A percentile compares a stretch with the other conserved stretches of the same genome.
These are phyloP conservation scores for Hansfordia pulvinata DNA, from an alignment of 2,329 filamentous ascomycete species.

Conservation along the genomic window DNA sequence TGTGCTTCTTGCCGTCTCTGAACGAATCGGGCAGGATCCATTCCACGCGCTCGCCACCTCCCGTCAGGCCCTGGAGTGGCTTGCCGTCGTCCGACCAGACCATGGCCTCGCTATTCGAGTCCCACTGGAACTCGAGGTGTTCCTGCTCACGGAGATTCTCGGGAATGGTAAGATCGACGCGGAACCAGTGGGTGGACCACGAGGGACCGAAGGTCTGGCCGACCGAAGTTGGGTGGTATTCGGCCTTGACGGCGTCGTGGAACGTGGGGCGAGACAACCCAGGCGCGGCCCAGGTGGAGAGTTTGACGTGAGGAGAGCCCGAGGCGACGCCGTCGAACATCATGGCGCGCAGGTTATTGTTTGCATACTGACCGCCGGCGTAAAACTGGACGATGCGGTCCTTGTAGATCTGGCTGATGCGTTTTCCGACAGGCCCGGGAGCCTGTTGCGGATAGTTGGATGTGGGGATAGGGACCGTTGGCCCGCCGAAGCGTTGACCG, in stretches of 20 bases:
- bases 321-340: conserved; percentile 54
- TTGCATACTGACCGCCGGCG: conserved; percentile 62
- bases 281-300: conserved; percentile 77
- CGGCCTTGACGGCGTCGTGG: conserved; percentile 62
- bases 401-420: conserved; percentile 75
- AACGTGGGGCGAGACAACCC: conserved; percentile 71
- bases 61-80: conserved; percentile 82
- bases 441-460: conserved; percentile 38
- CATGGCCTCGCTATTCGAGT: conserved; percentile 86
- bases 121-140: conserved; percentile 91
- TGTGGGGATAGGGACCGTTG: conserved; percentile 26
- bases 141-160: conserved; percentile 59
- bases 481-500: conserved; percentile 29
- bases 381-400: conserved; percentile 76
- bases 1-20: conserved; percentile 74
- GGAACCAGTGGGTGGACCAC: conserved; percentile 98
- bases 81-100: conserved; percentile 87
- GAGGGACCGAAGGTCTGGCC: conserved; percentile 81
- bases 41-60: conserved; percentile 75
- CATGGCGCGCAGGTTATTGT: conserved; percentile 62
- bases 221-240: conserved; percentile 61
- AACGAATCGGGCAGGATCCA: conserved; percentile 80
- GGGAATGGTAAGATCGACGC: conserved; percentile 66
- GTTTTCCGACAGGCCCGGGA: conserved; percentile 51
- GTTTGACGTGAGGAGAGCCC: conserved; percentile 65